A percentile compares a stretch with the other conserved stretches of the same genome.
Evolutionary conservation across 495 filamentous ascomycete genomes (phyloP).

Genomic region (Margaritispora aquatica): DNA sequence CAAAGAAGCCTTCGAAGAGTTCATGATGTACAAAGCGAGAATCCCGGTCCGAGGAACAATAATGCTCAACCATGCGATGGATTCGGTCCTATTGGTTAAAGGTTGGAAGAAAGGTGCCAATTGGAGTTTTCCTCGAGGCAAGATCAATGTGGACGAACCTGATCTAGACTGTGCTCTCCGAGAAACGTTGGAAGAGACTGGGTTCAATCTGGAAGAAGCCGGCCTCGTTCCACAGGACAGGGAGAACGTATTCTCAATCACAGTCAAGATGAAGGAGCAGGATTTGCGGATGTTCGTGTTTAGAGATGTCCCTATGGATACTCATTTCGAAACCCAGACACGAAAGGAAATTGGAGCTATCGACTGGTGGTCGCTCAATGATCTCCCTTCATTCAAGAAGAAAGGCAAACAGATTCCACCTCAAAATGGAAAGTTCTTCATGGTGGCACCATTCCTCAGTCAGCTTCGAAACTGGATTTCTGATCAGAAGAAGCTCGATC

Average conservation of each 20-base stretch:
- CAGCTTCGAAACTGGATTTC: conserved; percentile 87
- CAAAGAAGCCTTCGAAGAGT: conserved; percentile 76
- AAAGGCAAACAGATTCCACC: conserved; percentile 46
- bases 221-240: conserved; percentile 64
- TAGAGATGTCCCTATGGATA: conserved; percentile 76
- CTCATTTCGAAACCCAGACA: conserved; percentile 80
- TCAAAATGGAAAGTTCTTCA: conserved; percentile 69
- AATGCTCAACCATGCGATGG: conserved; percentile 85
- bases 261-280: conserved; percentile 86
- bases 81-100: conserved; percentile 84
- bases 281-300: conserved; percentile 89
- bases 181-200: conserved; percentile 94
- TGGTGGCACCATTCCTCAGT: conserved; percentile 89
- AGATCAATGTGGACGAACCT: conserved; percentile 94
- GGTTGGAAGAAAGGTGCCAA: conserved; percentile 95
- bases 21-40: conserved; percentile 86
- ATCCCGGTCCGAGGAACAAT: conserved; percentile 93
- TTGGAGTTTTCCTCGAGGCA: conserved; percentile 95
- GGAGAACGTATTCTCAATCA: conserved; percentile 64
- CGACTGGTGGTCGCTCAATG: conserved; percentile 82
- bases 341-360: conserved; percentile 97
- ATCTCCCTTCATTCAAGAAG: conserved; percentile 74
- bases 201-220: conserved; percentile 69
- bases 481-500: conserved; percentile 67
- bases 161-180: conserved; percentile 88